Evolutionary conservation across 805 yeast species (phyloP).

Genomic region (Cyberlindnera maritima): DNA sequence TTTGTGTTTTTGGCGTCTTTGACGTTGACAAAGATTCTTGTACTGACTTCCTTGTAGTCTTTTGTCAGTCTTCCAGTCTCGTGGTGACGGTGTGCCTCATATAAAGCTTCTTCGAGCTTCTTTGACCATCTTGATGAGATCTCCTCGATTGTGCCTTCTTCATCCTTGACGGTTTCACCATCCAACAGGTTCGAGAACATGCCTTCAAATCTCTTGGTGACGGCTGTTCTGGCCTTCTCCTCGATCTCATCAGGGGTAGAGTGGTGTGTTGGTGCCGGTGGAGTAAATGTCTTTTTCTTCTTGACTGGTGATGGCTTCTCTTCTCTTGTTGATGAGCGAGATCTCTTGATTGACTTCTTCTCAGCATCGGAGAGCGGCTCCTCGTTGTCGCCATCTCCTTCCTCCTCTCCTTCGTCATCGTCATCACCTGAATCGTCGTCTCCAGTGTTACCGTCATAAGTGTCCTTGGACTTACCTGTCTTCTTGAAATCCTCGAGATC

Average conservation of each 20-base stretch:
- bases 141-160: constrained; percentile 31
- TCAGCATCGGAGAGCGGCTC: constrained; percentile 1
- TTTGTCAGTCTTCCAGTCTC: constrained; percentile 22
- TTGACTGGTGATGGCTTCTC: not conserved
- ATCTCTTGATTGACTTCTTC: not conserved
- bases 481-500: constrained; percentile 12
- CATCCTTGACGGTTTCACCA: constrained; percentile 29
- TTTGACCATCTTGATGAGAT: constrained; percentile 45
- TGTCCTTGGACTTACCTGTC: constrained; percentile 37
- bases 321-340: not conserved
- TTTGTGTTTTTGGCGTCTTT: constrained; percentile 52
- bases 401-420: constrained; percentile 13
- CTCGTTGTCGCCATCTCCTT: constrained; percentile 4
- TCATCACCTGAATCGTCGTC: constrained; percentile 6
- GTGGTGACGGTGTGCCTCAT: constrained; percentile 33
- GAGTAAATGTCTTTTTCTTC: constrained; percentile 6
- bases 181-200: constrained; percentile 47
- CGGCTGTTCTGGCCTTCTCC: constrained; percentile 32
- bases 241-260: constrained; percentile 14
- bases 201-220: constrained; percentile 45
- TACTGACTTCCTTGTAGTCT: constrained; percentile 62
- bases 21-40: constrained; percentile 62
- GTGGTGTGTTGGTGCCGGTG: not conserved
- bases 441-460: constrained; percentile 9
- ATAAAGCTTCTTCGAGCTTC: constrained; percentile 51